These are phyloP conservation scores for Candida gigantensis DNA, from an alignment of 1,139 yeast species.

Conservation along the genomic window DNA sequence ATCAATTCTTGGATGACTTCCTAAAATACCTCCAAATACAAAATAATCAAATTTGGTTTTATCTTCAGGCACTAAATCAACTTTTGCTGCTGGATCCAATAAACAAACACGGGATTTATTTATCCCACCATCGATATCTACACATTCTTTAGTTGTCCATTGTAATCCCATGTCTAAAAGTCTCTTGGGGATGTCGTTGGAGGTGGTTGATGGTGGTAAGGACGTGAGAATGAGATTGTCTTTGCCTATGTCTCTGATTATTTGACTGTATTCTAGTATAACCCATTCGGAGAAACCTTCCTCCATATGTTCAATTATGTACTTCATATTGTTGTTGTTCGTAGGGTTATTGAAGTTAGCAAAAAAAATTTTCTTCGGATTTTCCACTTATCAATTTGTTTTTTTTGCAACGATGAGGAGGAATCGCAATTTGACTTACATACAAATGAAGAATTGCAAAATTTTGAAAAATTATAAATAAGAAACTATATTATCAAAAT, in stretches of 20 bases:
- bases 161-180: constrained; percentile 66
- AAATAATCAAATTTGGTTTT: constrained; percentile 71
- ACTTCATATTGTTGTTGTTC: constrained; percentile 58
- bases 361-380: not conserved
- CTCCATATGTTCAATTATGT: constrained; percentile 96
- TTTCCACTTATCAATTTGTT: too few relatives aligned
- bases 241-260: constrained; percentile 77
- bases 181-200: constrained; percentile 62
- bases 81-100: constrained; percentile 82
- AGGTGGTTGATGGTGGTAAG: constrained; percentile 63
- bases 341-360: not conserved
- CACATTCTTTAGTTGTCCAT: constrained; percentile 80
- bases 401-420: too few relatives aligned
- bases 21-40: constrained; percentile 94
- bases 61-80: constrained; percentile 74
- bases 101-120: constrained; percentile 66
- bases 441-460: too few relatives aligned
- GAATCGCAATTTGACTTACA: too few relatives aligned
- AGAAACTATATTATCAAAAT: too few relatives aligned
- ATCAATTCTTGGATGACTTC: constrained; percentile 95
- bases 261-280: constrained; percentile 78
- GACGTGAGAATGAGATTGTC: constrained; percentile 79
- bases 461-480: too few relatives aligned
- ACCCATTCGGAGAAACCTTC: constrained; percentile 98
- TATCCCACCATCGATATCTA: constrained; percentile 43